Base-by-base conservation (phyloP, 2,329 filamentous ascomycete species). In the Claviceps paspali region DNA sequence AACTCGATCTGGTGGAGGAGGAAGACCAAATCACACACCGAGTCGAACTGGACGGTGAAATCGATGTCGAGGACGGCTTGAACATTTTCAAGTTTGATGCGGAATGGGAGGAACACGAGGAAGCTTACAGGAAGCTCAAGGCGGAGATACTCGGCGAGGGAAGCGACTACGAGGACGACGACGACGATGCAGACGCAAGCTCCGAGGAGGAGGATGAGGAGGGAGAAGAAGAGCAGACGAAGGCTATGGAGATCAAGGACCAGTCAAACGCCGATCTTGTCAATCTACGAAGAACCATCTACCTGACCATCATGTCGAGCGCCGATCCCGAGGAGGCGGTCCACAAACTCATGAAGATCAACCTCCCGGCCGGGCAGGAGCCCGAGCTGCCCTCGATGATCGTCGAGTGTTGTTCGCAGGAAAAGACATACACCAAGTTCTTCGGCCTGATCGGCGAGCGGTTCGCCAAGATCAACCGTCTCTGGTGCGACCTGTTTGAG, bases 11-110 rank as follows among this genome's bases (percentile, higher is more conserved):
- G 32, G 84, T 98, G 7, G 88, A 96, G 60, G 91, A 98, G 59
- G 88, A 96, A 57, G 91, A 98, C 52, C 91, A 96, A 55, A 93
- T 96, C 49, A 96, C 91, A 1, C 91, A 98, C 60, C 73, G 76
- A 39, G 68, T 85, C 34, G 79, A 81, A 34, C 61, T 98, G 22
- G 83, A 94, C 45, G 86, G 86, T 45, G 77, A 86, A 27, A 69
- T 94, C 38, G 81, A 91, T 34, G 77, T 84, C 0, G 79, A 95
- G 55, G 87, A 96, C 49, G 73, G 76, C 0, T 67, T 96, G 37
- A 98, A 98, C 52, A 79, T 98, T 41, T 98, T 98, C 72, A 96
- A 95, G 53, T 86, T 79, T 47, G 91, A 98, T 52, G 51, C 82
- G 0, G 73, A 95, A 22, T 98, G 82, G 71, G 84, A 95, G 57